Evolutionary conservation across 2,329 filamentous ascomycete genomes (phyloP).

Genomic region (Scleromitrula shiraiana): DNA sequence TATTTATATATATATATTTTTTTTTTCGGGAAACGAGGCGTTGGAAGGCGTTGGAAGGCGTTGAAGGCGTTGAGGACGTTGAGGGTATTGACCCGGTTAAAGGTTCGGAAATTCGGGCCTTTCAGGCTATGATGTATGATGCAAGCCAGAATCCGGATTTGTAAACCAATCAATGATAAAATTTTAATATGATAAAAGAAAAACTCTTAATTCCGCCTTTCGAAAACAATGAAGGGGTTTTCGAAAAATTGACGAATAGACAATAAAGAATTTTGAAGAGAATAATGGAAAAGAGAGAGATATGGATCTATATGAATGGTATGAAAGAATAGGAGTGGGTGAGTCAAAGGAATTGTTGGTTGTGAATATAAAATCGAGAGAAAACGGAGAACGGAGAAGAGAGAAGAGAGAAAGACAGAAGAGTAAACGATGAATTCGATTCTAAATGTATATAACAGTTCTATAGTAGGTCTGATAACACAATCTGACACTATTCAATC

Average conservation of each 20-base stretch:
- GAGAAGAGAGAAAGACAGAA: neutral
- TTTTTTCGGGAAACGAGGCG: neutral
- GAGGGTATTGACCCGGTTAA: too few relatives aligned
- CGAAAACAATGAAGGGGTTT: neutral
- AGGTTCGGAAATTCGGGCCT: neutral
- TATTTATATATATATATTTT: too few relatives aligned
- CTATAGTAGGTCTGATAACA: too few relatives aligned
- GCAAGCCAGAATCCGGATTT: constrained; percentile 1
- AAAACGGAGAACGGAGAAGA: neutral
- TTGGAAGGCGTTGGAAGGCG: too few relatives aligned
- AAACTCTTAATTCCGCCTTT: neutral
- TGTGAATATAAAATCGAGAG: neutral
- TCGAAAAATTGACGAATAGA: neutral
- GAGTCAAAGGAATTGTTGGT: neutral
- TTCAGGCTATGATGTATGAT: constrained; percentile 8
- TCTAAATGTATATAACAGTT: neutral
- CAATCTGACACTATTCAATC: too few relatives aligned
- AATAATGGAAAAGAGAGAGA: neutral
- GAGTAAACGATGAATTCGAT: neutral
- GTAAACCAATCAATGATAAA: neutral
- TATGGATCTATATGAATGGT: neutral
- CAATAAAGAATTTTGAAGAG: neutral
- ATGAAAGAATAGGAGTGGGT: too few relatives aligned
- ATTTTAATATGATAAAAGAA: constrained; percentile 3
- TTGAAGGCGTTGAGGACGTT: too few relatives aligned